Evolutionary conservation across 768 basidiomycete species (phyloP).

Genomic region (Suillus cothurnatus): DNA sequence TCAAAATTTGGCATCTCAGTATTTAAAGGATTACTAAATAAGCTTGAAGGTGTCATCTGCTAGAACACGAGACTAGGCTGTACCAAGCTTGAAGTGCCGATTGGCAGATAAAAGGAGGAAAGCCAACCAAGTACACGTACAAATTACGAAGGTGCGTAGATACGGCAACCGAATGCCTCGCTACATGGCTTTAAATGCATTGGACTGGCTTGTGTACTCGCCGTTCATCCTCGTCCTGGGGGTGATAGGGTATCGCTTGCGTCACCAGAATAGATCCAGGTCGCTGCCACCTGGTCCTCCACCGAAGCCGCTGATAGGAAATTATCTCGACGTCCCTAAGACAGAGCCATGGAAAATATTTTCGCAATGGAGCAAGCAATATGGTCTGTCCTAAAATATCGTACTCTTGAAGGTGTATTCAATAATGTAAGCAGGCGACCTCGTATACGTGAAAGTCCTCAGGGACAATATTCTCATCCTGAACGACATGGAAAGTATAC

Average conservation of each 20-base stretch:
- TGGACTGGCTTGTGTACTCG: background rate
- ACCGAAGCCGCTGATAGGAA: conserved; percentile 27
- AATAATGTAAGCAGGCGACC: conserved; percentile 13
- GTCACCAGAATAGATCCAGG: background rate
- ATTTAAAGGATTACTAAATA: background rate
- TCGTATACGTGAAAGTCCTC: conserved; percentile 17
- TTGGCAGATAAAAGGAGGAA: conserved; percentile 5
- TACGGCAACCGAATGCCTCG: background rate
- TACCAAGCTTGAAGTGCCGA: background rate
- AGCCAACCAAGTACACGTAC: background rate
- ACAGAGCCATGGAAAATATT: conserved; percentile 26
- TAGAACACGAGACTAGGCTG: background rate
- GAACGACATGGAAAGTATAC: conserved; percentile 28
- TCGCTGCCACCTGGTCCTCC: conserved; percentile 33
- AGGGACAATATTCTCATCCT: conserved; percentile 21
- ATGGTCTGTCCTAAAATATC: conserved; percentile 9
- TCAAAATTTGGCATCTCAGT: background rate
- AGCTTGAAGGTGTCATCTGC: background rate
- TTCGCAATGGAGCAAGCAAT: conserved; percentile 21
- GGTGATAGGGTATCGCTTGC: background rate
- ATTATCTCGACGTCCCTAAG: conserved; percentile 25
- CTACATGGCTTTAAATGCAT: background rate
- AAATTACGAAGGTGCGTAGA: background rate
- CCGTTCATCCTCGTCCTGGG: background rate
- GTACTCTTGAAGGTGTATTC: background rate